Conservation (phyloP, 2,329 filamentous ascomycete species). For the Aspergillus niger region DNA sequence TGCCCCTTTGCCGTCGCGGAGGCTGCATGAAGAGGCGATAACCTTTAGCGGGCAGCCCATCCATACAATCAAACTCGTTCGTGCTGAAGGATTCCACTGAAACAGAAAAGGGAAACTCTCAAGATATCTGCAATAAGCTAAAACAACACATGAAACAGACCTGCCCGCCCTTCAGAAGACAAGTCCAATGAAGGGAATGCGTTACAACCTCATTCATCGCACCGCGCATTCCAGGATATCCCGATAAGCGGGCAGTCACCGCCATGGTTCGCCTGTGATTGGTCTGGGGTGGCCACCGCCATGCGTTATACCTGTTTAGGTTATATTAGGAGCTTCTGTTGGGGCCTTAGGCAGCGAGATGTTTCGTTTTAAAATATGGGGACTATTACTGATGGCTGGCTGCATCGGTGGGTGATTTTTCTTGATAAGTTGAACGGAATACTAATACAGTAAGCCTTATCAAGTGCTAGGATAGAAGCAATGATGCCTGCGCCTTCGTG, state of each 20-base stretch:
- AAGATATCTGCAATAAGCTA: neutral
- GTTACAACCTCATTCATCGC: neutral
- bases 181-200: constrained; percentile 1
- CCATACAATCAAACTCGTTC: neutral
- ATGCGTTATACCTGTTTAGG: constrained; percentile 9
- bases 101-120: neutral
- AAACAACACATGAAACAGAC: neutral
- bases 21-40: neutral
- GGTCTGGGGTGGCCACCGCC: constrained; percentile 8
- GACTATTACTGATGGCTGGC: too few relatives aligned
- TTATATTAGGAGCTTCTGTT: constrained; percentile 4
- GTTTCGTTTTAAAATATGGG: too few relatives aligned
- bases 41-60: neutral
- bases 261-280: constrained; percentile 6
- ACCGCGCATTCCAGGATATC: neutral
- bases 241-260: neutral
- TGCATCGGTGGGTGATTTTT: too few relatives aligned
- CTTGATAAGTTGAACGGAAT: too few relatives aligned
- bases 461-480: neutral
- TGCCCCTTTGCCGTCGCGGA: neutral
- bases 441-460: too few relatives aligned
- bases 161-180: neutral
- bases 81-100: too few relatives aligned
- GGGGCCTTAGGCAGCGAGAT: too few relatives aligned
- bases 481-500: neutral